A percentile compares a stretch with the other conserved stretches of the same genome.
phyloP scores from a whole-genome alignment of 192 early-diverging fungal genomes.

The Rhizoclosmatium globosum region DNA sequence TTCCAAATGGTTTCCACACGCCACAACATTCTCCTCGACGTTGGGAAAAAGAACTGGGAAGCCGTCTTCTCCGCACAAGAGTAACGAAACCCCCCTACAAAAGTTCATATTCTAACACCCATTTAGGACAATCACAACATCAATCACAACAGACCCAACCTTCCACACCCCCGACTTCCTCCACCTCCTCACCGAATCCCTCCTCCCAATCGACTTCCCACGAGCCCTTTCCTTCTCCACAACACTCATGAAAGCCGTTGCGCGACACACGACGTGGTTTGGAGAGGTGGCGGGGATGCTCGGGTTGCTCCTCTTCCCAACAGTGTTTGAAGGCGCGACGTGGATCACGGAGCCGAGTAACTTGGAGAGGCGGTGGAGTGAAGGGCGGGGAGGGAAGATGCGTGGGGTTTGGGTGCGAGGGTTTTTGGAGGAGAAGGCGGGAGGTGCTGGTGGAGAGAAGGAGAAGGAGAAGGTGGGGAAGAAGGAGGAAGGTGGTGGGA shows the following conservation, averaged over 20 bases:
- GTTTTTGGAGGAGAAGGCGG: conserved; percentile 25
- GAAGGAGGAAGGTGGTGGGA: too few species aligned
- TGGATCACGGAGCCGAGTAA: conserved; percentile 41
- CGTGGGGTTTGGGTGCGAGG: conserved; percentile 33
- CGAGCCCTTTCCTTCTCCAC: conserved; percentile 52
- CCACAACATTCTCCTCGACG: conserved; percentile 43
- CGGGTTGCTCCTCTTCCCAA: conserved; percentile 75
- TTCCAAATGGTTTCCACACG: conserved; percentile 51
- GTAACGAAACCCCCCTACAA: conserved; percentile 7
- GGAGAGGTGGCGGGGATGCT: conserved; percentile 57
- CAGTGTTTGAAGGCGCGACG: conserved; percentile 64
- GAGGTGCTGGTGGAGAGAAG: not conserved
- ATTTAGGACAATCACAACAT: conserved; percentile 44
- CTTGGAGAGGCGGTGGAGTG: conserved; percentile 28
- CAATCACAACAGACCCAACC: conserved; percentile 54
- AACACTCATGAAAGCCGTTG: conserved; percentile 46
- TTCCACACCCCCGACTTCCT: conserved; percentile 50
- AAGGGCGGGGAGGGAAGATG: conserved; percentile 26
- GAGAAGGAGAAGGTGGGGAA: conserved; percentile 14
- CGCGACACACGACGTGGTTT: conserved; percentile 37
- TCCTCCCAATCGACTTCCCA: conserved; percentile 52
- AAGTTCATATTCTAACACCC: not conserved
- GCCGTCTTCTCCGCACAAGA: conserved; percentile 51
- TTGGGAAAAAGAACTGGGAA: conserved; percentile 51
- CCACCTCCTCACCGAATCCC: conserved; percentile 41